These are phyloP conservation scores for Mycena sanguinolenta DNA, from an alignment of 768 basidiomycete genomes.

Conservation along the genomic window DNA sequence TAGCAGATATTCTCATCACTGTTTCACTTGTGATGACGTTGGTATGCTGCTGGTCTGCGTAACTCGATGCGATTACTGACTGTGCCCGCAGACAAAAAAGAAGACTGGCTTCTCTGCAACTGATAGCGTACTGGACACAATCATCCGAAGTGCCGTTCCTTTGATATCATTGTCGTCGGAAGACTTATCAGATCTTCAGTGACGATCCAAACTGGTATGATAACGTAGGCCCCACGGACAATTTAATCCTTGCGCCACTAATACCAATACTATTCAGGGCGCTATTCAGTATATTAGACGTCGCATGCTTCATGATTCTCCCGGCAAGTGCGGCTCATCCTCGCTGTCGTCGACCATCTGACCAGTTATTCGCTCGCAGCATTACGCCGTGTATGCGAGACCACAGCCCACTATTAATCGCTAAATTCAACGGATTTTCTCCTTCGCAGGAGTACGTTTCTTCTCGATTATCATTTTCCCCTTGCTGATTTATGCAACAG, in stretches of 20 bases:
- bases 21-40: conserved; percentile 52
- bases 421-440: not conserved
- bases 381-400: conserved; percentile 56
- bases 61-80: not conserved
- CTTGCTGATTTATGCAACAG: conserved; percentile 35
- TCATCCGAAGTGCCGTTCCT: conserved; percentile 33
- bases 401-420: not conserved
- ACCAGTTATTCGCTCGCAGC: conserved; percentile 41
- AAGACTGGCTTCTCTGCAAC: conserved; percentile 27
- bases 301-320: conserved; percentile 28
- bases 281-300: conserved; percentile 18
- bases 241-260: not conserved
- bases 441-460: not conserved
- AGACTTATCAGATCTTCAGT: conserved; percentile 1
- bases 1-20: conserved; percentile 59
- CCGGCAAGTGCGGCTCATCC: conserved; percentile 19
- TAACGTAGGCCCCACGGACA: conserved; percentile 21
- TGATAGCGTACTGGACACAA: conserved; percentile 31
- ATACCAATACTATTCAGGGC: conserved; percentile 6
- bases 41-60: conserved; percentile 28
- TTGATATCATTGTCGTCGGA: too few relatives aligned
- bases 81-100: not conserved
- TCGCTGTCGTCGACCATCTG: conserved; percentile 1
- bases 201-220: conserved; percentile 37
- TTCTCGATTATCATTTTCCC: not conserved